Evolutionary conservation across 2,329 filamentous ascomycete genomes (phyloP), one percentile per base, ranked within the genome.

Genomic region (Cladosporium sp.): DNA sequence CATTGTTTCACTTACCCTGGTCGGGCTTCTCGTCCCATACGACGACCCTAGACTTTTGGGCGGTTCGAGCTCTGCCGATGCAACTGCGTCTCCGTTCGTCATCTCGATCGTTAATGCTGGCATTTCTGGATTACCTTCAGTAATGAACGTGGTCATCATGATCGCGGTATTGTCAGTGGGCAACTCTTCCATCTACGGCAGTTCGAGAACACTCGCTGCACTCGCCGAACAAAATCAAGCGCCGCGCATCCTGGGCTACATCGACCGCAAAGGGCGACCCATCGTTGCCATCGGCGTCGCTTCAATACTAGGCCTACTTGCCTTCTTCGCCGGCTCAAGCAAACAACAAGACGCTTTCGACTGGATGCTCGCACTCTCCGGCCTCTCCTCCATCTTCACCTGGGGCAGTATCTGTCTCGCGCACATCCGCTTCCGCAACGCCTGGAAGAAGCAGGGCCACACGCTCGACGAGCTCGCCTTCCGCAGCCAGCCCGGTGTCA

Each of bases 391-490:
- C 40, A 80, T 89, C 64, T 88, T 91, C 72, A 90, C 86, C 4
- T 91, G 88, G 88, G 82, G 78, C 50, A 87, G 87, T 57, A 92
- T 96, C 67, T 95, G 89, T 68, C 73, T 95, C n/a, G 82, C 86
- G 19, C 91, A 96, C 70, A 95, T 96, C 64, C 89, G 90, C 50
- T 96, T 96, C 79, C 88, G 91, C 27, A 49, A 52, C 20, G 88
- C 84, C n/a, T 95, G 89, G 89, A 76, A 74, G 39, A 64, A 58
- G 11, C 80, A 84, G 54, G 87, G 86, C 39, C 85, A 85, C 59
- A 75, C 72, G 2, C 64, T 84, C 3, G 80, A 85, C n/a, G 81
- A 84, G 61, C 77, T 88, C 3, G 80, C 84, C 1, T 88, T 84
- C 72, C 68, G 69, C 15, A 58, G 58, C 13, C 69, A 76, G 43